These are phyloP conservation scores for Marchantia polymorpha DNA, from an alignment of 225 moss, liverwort and hornwort species.

Conservation along the genomic window DNA sequence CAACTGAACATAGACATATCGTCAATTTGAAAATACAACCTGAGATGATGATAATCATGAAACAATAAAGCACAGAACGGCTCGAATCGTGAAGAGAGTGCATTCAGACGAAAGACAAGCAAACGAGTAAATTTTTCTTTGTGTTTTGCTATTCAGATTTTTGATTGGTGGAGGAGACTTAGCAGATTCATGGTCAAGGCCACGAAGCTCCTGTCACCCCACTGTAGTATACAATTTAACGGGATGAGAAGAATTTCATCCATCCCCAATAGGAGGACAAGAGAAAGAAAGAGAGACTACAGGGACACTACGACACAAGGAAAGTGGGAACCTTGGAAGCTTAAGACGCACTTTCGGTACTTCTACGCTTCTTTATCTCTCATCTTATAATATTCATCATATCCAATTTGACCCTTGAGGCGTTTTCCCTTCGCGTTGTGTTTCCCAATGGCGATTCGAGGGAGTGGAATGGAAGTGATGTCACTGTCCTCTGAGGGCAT, in stretches of 20 bases:
- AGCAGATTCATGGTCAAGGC: neutral
- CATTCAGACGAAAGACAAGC: too few relatives aligned
- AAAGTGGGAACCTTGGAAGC: neutral
- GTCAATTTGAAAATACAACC: too few relatives aligned
- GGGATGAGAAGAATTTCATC: conserved; percentile 6
- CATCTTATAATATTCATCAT: neutral
- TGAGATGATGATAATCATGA: too few relatives aligned
- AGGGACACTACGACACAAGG: neutral
- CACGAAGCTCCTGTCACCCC: neutral
- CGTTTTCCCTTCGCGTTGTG: neutral
- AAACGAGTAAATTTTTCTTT: too few relatives aligned
- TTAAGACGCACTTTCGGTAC: neutral
- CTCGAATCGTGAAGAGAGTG: too few relatives aligned
- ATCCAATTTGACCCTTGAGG: neutral
- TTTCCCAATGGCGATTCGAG: neutral
- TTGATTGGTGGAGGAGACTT: neutral
- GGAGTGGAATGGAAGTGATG: neutral
- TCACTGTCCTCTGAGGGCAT: neutral
- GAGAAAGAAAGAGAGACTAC: neutral
- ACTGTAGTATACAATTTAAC: neutral
- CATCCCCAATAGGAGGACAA: neutral
- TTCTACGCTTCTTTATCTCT: neutral
- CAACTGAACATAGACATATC: too few relatives aligned
- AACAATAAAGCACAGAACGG: too few relatives aligned
- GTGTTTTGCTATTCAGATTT: neutral